Conservation (phyloP, 1,139 yeast species). For the Scheffersomyces quercinus region DNA sequence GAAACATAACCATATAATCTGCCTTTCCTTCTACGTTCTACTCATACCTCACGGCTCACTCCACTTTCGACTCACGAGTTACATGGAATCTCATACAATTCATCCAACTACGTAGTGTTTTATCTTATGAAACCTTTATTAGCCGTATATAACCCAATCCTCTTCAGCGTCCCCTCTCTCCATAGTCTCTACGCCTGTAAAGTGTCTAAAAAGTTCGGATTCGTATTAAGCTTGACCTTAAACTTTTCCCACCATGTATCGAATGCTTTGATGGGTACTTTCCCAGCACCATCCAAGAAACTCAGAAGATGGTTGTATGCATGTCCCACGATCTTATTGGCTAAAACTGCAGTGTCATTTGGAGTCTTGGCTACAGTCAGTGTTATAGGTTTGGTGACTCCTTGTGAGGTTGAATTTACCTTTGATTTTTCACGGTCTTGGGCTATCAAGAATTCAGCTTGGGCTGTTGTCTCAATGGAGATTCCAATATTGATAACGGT, state of each 20-base stretch:
- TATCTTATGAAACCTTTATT: too few relatives aligned
- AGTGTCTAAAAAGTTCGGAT: conserved; percentile 76
- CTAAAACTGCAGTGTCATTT: conserved; percentile 51
- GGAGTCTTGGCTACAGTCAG: conserved; percentile 18
- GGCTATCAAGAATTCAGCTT: conserved; percentile 54
- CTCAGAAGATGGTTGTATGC: conserved; percentile 90
- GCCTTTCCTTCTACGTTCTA: too few relatives aligned
- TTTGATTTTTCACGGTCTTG: conserved; percentile 21
- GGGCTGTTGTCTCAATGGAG: conserved; percentile 74
- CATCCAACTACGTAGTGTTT: too few relatives aligned
- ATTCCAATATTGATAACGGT: conserved; percentile 70
- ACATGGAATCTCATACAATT: too few relatives aligned
- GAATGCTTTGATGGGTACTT: conserved; percentile 83
- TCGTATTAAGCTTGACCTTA: conserved; percentile 67
- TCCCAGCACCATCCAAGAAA: conserved; percentile 74
- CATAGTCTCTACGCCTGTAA: conserved; percentile 9
- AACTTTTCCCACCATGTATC: conserved; percentile 98
- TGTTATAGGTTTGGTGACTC: conserved; percentile 8
- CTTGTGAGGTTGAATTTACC: conserved; percentile 11
- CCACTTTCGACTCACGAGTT: too few relatives aligned
- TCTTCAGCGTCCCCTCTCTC: too few relatives aligned
- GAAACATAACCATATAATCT: too few relatives aligned
- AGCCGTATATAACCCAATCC: too few relatives aligned
- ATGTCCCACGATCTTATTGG: conserved; percentile 85
- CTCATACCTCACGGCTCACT: too few relatives aligned